Conservation (phyloP, 495 filamentous ascomycete species). For the Neurospora tetrasperma region DNA sequence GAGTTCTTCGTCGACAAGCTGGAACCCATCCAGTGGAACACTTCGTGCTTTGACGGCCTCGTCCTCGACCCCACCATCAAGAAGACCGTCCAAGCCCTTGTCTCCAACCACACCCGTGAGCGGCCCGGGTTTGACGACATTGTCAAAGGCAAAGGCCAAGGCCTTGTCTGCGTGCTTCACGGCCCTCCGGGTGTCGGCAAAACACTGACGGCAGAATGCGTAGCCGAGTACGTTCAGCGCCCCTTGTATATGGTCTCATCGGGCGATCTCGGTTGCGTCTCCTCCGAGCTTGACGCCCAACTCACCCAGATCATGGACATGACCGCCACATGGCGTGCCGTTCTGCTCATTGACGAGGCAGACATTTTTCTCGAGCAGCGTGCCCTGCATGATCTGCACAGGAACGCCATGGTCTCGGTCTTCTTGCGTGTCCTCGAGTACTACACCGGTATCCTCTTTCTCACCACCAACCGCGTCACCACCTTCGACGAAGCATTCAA, state of each 20-base stretch:
- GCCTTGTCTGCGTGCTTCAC: constrained; percentile 32
- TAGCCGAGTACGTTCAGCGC: constrained; percentile 40
- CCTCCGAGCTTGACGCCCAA: constrained; percentile 15
- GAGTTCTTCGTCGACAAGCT: constrained; percentile 25
- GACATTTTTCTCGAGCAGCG: constrained; percentile 40
- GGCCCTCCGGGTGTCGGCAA: constrained; percentile 32
- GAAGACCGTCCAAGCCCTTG: constrained; percentile 42
- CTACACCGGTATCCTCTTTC: constrained; percentile 37
- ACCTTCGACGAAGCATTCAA: constrained; percentile 35
- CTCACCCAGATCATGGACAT: constrained; percentile 42
- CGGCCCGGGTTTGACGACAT: constrained; percentile 27
- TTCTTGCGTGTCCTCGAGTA: constrained; percentile 39
- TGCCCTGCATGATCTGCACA: constrained; percentile 28
- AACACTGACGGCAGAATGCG: constrained; percentile 32
- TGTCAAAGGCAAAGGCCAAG: constrained; percentile 27
- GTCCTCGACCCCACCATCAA: constrained; percentile 43
- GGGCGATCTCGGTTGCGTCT: constrained; percentile 41
- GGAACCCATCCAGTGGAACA: constrained; percentile 21
- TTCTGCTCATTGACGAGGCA: constrained; percentile 43
- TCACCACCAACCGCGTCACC: constrained; percentile 38
- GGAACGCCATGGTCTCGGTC: constrained; percentile 37
- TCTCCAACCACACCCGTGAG: constrained; percentile 25
- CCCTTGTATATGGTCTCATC: constrained; percentile 45
- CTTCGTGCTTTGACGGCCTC: constrained; percentile 40
- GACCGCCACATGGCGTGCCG: constrained; percentile 35